Base-by-base conservation (phyloP, 768 basidiomycete species). In the Lentinula boryana region DNA sequence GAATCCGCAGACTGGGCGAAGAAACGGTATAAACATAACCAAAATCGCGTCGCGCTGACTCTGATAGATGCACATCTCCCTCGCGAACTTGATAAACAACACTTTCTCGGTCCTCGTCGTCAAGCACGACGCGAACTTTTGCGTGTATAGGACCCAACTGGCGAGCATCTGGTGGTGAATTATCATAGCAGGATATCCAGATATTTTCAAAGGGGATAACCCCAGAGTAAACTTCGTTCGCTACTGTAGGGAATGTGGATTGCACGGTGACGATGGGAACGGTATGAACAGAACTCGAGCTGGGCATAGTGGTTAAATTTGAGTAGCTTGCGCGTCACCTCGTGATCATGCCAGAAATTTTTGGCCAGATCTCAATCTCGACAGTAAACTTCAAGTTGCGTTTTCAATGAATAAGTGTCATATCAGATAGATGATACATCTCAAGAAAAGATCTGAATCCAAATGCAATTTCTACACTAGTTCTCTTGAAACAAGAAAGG, bases 141-240 rank as follows among this genome's bases (percentile, higher is more conserved):
- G 85, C 84, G 67, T 93, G 90, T 0, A 88, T 80, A 7, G 84
- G 84, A 18, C 76, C 71, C 60, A 78, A 23, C 16, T 32, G 43
- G 16, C 49, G 53, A 40, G 53, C 8, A 33, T 48, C 58, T 32
- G 58, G 36, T 21, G 58, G 35, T 2, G 48, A 49, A 38, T 59
- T 15, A 36, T 59, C 31, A 18, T 92, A 92, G 68, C 85, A 87
- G 3, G 89, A 91, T 2, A 91, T 71, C 89, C 89, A 93, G 68
- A 88, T 82, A 60, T 79, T 79, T 61, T 92, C 90, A 4, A 68
- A 71, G 0, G 81, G 76, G 0, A 88, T 73, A 2, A 82, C 61
- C 0, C 84, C 87, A 40, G 83, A 78, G 16, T 77, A 72, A 2
- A 91, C 84, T 65, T 93, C 89, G 33, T 81, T 75, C 36, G 89